A percentile compares a stretch with the other conserved stretches of the same genome.
These are phyloP conservation scores for Mycosphaerella sp. DNA, from an alignment of 2,329 filamentous ascomycete species.

Conservation along the genomic window DNA sequence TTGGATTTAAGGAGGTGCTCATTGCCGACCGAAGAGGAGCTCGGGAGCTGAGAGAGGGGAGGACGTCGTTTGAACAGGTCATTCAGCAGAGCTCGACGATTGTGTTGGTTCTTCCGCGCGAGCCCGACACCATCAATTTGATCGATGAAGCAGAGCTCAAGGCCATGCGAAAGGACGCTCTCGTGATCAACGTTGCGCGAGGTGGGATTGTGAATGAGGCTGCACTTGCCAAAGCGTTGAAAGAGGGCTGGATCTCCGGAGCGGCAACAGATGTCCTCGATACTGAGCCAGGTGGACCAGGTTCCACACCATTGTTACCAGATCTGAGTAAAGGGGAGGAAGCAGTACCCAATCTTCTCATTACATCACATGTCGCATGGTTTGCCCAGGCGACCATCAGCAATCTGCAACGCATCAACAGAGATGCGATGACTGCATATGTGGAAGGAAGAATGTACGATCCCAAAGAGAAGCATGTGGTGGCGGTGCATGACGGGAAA, in stretches of 20 bases:
- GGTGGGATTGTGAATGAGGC: conserved; percentile 22
- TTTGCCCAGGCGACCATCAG: conserved; percentile 17
- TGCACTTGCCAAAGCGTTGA: conserved; percentile 19
- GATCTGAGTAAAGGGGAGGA: conserved; percentile 19
- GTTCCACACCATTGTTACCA: conserved; percentile 16
- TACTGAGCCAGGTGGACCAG: conserved; percentile 19
- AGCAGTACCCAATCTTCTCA: conserved; percentile 17
- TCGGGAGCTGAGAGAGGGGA: conserved; percentile 5
- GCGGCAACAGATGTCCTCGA: conserved; percentile 22
- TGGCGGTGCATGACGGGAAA: conserved; percentile 21
- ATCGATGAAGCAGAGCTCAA: conserved; percentile 17
- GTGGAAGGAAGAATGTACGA: conserved; percentile 21
- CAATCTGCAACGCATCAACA: conserved; percentile 17
- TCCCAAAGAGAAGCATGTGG: conserved; percentile 16
- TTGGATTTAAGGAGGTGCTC: conserved; percentile 18
- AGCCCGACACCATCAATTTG: conserved; percentile 18
- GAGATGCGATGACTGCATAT: conserved; percentile 20
- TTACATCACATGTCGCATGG: conserved; percentile 21
- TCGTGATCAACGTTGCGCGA: conserved; percentile 18
- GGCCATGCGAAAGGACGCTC: conserved; percentile 16
- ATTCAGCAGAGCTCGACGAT: conserved; percentile 14
- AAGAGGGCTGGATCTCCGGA: conserved; percentile 18
- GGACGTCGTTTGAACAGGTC: conserved; percentile 15
- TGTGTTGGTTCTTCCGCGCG: conserved; percentile 14
- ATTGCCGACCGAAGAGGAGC: conserved; percentile 17